Base-by-base conservation (phyloP, 2,329 filamentous ascomycete species). In the Pseudocercospora musae region DNA sequence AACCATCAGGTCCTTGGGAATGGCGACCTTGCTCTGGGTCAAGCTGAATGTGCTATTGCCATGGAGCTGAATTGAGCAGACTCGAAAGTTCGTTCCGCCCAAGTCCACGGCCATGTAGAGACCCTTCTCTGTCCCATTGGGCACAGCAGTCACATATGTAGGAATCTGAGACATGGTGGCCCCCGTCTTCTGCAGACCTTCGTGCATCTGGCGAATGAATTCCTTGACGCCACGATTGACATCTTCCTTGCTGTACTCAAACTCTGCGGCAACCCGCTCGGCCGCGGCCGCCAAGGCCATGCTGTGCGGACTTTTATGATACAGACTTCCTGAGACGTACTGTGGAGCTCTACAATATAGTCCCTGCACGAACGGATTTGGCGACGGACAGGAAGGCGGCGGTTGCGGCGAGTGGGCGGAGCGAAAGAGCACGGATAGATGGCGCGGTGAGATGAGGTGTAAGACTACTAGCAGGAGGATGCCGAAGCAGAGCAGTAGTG, bases 111-210 rank as follows among this genome's bases (percentile, higher is more conserved):
- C 94, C 74, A 99, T 87, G 79, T 97, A 99, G 42, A 97, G 83
- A 53, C 95, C 95, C 92, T 97, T 96, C 80, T 99, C 95, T 3
- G 93, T 97, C 71, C 95, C 95, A 84, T 98, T 95, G 74, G 95
- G 95, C 27, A 98, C 93, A 37, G 87, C 89, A 1, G 95, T 98
- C 69, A 99, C 94, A 78, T 96, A 99, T 46, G 93, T 96, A 7
- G 95, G 95, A 73, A 99, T 98, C 80, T 98, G 95, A 79, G 90
- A 94, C 81, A 99, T 79, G 70, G 89, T 92, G 31, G 91, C 89
- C 65, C 88, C 89, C 70, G 93, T 87, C 72, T 88, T 87, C 63
- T 86, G 80, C 68, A 98, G 80, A 27, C 95, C 95, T 81, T 96
- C 90, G 68, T 89, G 90, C 88, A 97, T 93, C 80, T 98, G 88